These are phyloP conservation scores for Xerocomus amazonicus DNA, from an alignment of 1,284 basidiomycete species.

Conservation along the genomic window DNA sequence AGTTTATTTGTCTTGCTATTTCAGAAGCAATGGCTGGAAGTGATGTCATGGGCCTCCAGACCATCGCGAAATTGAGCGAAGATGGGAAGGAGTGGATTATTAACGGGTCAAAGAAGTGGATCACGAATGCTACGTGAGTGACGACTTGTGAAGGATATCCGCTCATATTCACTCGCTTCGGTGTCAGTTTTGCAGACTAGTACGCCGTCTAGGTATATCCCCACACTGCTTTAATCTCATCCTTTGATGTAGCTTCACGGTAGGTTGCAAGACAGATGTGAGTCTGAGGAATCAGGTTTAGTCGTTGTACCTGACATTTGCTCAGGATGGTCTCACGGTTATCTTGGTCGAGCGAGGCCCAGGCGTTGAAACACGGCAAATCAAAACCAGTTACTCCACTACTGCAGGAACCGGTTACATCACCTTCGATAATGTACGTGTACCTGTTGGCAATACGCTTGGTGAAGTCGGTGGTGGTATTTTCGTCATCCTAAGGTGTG, in stretches of 20 bases:
- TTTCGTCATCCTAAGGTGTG: constrained; percentile 54
- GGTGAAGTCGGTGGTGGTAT: constrained; percentile 80
- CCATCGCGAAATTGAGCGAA: constrained; percentile 76
- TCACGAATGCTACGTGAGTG: constrained; percentile 69
- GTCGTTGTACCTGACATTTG: background rate
- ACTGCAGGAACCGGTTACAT: constrained; percentile 75
- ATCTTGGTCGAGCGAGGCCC: constrained; percentile 72
- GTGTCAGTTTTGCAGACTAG: constrained; percentile 54
- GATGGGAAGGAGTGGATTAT: constrained; percentile 86
- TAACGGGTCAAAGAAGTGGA: constrained; percentile 83
- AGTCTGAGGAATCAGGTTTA: constrained; percentile 7
- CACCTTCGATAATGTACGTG: constrained; percentile 80
- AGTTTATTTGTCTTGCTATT: constrained; percentile 81
- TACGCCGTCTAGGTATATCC: constrained; percentile 17
- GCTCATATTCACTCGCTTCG: constrained; percentile 2
- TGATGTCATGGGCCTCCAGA: constrained; percentile 82
- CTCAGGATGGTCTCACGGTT: constrained; percentile 44
- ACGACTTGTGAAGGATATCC: background rate
- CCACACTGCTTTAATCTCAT: background rate
- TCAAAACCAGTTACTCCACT: constrained; percentile 74
- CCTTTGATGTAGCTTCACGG: constrained; percentile 48
- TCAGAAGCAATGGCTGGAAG: constrained; percentile 88
- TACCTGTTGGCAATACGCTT: constrained; percentile 76
- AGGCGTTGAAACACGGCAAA: constrained; percentile 73
- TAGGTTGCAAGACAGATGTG: constrained; percentile 64